These are phyloP conservation scores for Penicillium oxalicum DNA, from an alignment of 2,329 filamentous ascomycete species.

Conservation along the genomic window DNA sequence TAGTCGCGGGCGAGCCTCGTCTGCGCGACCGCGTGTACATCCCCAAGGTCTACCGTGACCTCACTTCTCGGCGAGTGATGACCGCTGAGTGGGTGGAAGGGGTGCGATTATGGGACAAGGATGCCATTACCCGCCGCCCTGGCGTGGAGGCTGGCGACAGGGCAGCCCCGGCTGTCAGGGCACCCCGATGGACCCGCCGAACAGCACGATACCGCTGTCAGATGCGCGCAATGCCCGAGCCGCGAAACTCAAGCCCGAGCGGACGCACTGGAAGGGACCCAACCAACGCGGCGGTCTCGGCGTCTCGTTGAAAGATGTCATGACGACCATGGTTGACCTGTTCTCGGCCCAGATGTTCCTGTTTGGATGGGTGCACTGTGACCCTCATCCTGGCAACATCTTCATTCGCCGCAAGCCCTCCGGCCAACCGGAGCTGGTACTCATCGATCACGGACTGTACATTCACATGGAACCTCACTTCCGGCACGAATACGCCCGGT, in stretches of 20 bases:
- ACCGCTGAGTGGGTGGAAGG: slow-evolving; percentile 98
- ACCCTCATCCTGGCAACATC: slow-evolving; percentile 95
- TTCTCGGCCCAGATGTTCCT: slow-evolving; percentile 98
- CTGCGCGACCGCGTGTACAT: slow-evolving; percentile 80
- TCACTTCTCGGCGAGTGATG: slow-evolving; percentile 77
- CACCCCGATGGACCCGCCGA: slow-evolving; percentile 52
- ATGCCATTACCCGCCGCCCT: slow-evolving; percentile 67
- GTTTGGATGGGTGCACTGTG: slow-evolving; percentile 92
- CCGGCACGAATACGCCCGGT: slow-evolving; percentile 74
- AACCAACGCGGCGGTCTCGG: slow-evolving; percentile 74
- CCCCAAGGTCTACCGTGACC: slow-evolving; percentile 73
- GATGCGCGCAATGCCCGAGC: slow-evolving; percentile 9
- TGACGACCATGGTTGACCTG: slow-evolving; percentile 93
- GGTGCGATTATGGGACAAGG: slow-evolving; percentile 85
- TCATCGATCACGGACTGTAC: slow-evolving; percentile 96
- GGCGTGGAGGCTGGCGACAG: slow-evolving; percentile 69
- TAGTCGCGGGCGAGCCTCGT: slow-evolving; percentile 69
- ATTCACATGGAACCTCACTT: slow-evolving; percentile 82
- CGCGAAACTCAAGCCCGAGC: slow-evolving; percentile 69
- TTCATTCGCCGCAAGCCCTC: slow-evolving; percentile 81
- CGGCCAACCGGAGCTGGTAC: slow-evolving; percentile 80
- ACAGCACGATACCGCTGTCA: slow-evolving; percentile 41
- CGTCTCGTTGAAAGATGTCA: slow-evolving; percentile 74
- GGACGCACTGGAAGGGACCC: slow-evolving; percentile 69
- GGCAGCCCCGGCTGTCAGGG: slow-evolving; percentile 75